Evolutionary conservation across 2,329 filamentous ascomycete genomes (phyloP).

Genomic region (Paracoccidioides lutzii): DNA sequence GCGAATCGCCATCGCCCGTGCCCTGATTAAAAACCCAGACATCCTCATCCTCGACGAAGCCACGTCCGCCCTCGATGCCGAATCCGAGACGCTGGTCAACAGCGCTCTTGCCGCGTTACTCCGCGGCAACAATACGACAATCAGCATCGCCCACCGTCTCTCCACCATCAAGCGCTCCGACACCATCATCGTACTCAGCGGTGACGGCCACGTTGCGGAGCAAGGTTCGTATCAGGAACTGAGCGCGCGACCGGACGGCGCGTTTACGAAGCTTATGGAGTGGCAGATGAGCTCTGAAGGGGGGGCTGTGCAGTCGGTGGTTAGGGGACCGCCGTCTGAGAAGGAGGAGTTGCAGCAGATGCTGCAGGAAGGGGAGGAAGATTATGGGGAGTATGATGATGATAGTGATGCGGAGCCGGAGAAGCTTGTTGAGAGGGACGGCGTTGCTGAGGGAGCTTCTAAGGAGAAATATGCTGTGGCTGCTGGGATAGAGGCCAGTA

Average conservation of each 20-base stretch:
- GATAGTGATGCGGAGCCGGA: constrained; percentile 14
- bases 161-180: constrained; percentile 95
- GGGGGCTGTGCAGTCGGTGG: constrained; percentile 6
- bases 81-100: constrained; percentile 94
- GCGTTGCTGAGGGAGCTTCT: background rate
- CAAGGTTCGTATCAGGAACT: constrained; percentile 73
- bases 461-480: background rate
- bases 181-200: constrained; percentile 79
- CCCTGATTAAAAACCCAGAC: constrained; percentile 88
- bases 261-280: constrained; percentile 94
- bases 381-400: constrained; percentile 24
- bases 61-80: constrained; percentile 87
- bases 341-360: constrained; percentile 39
- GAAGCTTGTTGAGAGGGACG: constrained; percentile 3
- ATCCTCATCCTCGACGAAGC: constrained; percentile 95
- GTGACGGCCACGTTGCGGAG: constrained; percentile 80
- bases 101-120: constrained; percentile 71
- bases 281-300: constrained; percentile 94
- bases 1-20: constrained; percentile 89
- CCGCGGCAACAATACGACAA: constrained; percentile 82
- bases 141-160: constrained; percentile 89
- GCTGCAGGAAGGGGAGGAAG: constrained; percentile 24
- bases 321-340: constrained; percentile 30
- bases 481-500: too few relatives aligned
- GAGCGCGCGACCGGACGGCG: constrained; percentile 58